phyloP scores from a whole-genome alignment of 176 grass and related monocot species.

The Aegilops speltoides region DNA sequence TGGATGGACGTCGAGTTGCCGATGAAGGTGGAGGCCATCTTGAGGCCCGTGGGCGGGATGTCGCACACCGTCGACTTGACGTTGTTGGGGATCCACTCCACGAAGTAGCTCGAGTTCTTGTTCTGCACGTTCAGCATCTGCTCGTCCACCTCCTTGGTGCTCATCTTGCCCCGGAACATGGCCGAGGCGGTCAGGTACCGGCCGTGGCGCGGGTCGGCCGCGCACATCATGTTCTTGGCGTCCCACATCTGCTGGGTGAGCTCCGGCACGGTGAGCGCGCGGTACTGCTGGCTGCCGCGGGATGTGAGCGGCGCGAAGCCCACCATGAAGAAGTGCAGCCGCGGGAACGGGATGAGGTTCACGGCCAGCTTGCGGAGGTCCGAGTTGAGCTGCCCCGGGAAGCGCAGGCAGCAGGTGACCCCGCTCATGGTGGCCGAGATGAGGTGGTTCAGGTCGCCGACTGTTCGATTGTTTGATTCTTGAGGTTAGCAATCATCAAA shows the following conservation, averaged over 20 bases:
- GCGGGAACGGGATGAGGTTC: slow-evolving; percentile 86
- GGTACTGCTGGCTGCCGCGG: slow-evolving; percentile 79
- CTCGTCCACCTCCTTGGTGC: slow-evolving; percentile 84
- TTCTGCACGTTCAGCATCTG: slow-evolving; percentile 86
- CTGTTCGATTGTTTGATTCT: slow-evolving; percentile 2
- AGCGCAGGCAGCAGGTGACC: slow-evolving; percentile 84
- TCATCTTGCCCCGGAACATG: slow-evolving; percentile 88
- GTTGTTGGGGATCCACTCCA: slow-evolving; percentile 84
- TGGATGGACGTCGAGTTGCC: slow-evolving; percentile 78
- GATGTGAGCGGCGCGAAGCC: slow-evolving; percentile 82
- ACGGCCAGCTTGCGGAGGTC: slow-evolving; percentile 84
- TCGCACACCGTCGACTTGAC: slow-evolving; percentile 74
- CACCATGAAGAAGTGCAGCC: slow-evolving; percentile 93
- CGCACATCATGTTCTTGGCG: slow-evolving; percentile 83
- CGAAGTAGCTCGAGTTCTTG: slow-evolving; percentile 83
- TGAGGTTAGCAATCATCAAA: neutral
- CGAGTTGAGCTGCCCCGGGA: slow-evolving; percentile 86
- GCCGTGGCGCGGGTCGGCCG: slow-evolving; percentile 71
- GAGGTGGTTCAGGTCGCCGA: slow-evolving; percentile 79
- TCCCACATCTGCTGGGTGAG: slow-evolving; percentile 97
- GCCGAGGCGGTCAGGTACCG: slow-evolving; percentile 83
- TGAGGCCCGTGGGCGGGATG: slow-evolving; percentile 65
- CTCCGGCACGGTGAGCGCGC: slow-evolving; percentile 74
- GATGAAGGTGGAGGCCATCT: slow-evolving; percentile 77
- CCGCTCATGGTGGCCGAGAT: slow-evolving; percentile 89